A percentile compares a stretch with the other conserved stretches of the same genome.
These are phyloP conservation scores for Nothophaeocryptopus gaeumannii DNA, from an alignment of 2,329 filamentous ascomycete genomes.

Conservation along the genomic window DNA sequence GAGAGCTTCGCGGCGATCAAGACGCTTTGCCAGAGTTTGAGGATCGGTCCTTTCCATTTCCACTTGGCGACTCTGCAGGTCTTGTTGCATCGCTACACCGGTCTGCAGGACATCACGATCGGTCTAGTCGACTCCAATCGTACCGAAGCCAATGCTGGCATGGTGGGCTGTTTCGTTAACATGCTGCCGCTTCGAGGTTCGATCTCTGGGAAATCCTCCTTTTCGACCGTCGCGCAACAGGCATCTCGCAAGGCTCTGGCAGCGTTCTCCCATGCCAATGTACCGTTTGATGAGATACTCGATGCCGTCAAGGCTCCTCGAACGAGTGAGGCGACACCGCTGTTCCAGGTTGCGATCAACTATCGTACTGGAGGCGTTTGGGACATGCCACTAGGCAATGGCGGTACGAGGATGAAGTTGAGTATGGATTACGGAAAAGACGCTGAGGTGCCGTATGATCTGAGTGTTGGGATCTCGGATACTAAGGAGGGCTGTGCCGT, in stretches of 20 bases:
- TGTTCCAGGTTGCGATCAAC: not conserved
- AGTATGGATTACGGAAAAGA: not conserved
- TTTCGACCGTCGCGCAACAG: not conserved
- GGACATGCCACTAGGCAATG: not conserved
- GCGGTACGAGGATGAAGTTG: not conserved
- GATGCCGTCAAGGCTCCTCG: not conserved
- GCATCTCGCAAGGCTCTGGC: not conserved
- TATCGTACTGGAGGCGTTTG: not conserved
- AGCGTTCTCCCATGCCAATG: not conserved
- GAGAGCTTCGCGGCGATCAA: not conserved
- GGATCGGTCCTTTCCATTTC: not conserved
- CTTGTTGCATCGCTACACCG: not conserved
- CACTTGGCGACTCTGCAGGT: not conserved
- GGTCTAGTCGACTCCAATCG: not conserved
- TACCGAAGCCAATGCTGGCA: not conserved
- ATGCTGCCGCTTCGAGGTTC: not conserved
- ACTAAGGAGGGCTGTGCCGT: not conserved
- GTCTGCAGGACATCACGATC: not conserved
- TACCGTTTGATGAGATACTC: not conserved
- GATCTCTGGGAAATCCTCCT: not conserved
- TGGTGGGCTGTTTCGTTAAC: not conserved
- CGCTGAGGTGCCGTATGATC: not conserved
- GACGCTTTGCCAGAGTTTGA: not conserved
- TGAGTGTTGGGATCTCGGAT: not conserved
- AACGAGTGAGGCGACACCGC: not conserved